These are phyloP conservation scores for Erodium chrysanthum DNA, from an alignment of 441 rosid genomes.

Conservation along the genomic window DNA sequence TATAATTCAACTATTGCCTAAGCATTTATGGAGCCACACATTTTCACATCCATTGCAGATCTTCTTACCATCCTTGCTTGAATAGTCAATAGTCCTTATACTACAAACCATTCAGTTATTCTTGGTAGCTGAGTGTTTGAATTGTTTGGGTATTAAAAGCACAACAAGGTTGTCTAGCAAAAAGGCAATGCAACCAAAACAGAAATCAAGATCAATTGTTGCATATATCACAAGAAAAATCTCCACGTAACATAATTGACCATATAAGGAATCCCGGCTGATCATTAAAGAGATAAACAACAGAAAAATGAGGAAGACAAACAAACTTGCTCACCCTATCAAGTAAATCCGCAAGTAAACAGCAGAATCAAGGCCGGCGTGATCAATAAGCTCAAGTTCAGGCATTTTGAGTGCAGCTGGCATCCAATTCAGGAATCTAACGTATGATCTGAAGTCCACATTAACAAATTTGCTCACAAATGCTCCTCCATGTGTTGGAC, in stretches of 20 bases:
- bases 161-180: background rate
- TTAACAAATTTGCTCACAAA: slow-evolving; percentile 56
- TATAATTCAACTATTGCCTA: background rate
- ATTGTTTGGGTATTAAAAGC: background rate
- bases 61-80: background rate
- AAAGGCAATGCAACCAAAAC: background rate
- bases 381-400: slow-evolving; percentile 86
- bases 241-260: background rate
- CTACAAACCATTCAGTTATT: background rate
- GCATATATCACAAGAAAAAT: background rate
- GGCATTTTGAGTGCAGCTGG: slow-evolving; percentile 95
- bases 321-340: slow-evolving; percentile 46
- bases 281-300: background rate
- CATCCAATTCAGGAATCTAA: slow-evolving; percentile 84
- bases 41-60: background rate
- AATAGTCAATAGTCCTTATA: background rate
- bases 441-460: slow-evolving; percentile 57
- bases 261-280: background rate
- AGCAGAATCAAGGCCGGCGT: slow-evolving; percentile 93
- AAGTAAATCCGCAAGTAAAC: slow-evolving; percentile 81
- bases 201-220: background rate
- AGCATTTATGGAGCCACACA: background rate
- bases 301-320: background rate
- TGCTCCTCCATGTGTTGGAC: slow-evolving; percentile 52
- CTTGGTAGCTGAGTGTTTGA: background rate